Base-by-base conservation (phyloP, 768 basidiomycete species). In the Lenzites betulinus region DNA sequence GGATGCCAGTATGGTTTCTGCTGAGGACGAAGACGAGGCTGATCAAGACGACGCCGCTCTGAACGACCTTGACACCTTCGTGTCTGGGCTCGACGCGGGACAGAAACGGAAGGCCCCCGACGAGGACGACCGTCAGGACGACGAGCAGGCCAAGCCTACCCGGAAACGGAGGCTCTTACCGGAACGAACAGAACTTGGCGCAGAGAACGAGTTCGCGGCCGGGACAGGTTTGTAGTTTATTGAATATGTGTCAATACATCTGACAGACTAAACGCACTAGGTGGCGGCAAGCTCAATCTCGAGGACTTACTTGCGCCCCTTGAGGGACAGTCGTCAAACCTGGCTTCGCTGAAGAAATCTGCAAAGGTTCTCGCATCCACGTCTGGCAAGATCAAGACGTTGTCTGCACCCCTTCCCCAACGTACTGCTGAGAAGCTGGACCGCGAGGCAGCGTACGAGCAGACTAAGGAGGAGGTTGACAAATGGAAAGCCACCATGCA, bases 401-500 rank as follows among this genome's bases (percentile, higher is more conserved):
- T 96, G 7, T 76, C 92, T 4, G 93, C 92, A 0, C 96, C 96
- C 0, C 77, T 99, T 0, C 93, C 93, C 9, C 87, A 88, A 22
- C 83, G 94, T 33, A 84, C 88, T 0, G 92, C 97, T 71, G 95
- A 97, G 62, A 88, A 91, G 44, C 77, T 98, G 0, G 93, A 97
- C 66, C 87, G 96, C 50, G 88, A 94, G 70, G 96, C 95, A 8
- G 96, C 96, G 0, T 97, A 96, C 70, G 94, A 95, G 67, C 83
- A 91, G 74, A 98, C 95, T 4, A 93, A 92, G 70, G 82, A 84
- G 63, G 95, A 98, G 72, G 89, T 96, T 2, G 86, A 91, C 64
- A 97, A 96, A 77, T 98, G 96, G 97, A 84, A 84, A 26, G 86
- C 84, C 6, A 92, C 93, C 3, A 96, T 98, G 89, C 92, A 90